Percentiles rank a stretch among this genome's conserved stretches.
phyloP scores from a whole-genome alignment of 2,329 filamentous ascomycete genomes.

The Camillea tinctor region DNA sequence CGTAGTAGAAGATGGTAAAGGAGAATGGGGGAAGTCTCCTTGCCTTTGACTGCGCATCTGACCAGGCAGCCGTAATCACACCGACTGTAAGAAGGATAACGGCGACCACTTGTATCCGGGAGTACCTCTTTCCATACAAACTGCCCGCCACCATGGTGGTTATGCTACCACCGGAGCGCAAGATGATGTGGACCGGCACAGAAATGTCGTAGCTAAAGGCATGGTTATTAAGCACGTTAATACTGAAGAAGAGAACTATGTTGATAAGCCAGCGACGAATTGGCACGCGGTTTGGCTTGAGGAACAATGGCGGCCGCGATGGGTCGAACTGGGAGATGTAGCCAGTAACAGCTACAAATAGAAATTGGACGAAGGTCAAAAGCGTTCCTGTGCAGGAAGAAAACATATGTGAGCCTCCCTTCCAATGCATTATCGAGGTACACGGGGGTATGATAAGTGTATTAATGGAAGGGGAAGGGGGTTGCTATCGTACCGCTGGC shows the following conservation, averaged over 20 bases:
- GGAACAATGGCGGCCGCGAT: constrained; percentile 65
- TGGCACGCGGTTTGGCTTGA: constrained; percentile 77
- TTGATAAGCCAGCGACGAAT: constrained; percentile 83
- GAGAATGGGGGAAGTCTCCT: constrained; percentile 13
- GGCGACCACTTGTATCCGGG: constrained; percentile 73
- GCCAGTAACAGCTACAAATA: constrained; percentile 77
- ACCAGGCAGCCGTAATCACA: constrained; percentile 84
- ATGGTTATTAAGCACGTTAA: constrained; percentile 97
- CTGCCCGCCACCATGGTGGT: constrained; percentile 93
- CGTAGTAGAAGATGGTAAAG: background rate
- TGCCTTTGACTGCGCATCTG: constrained; percentile 83
- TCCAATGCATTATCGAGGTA: constrained; percentile 1
- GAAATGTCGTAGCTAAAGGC: constrained; percentile 97
- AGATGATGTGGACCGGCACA: constrained; percentile 93
- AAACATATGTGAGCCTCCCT: constrained; percentile 16
- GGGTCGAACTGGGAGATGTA: constrained; percentile 73
- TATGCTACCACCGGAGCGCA: constrained; percentile 91
- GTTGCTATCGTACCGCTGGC: constrained; percentile 63
- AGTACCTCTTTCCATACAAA: constrained; percentile 81
- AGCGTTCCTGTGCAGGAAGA: constrained; percentile 61
- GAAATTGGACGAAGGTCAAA: constrained; percentile 85
- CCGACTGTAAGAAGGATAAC: constrained; percentile 82
- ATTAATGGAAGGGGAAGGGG: no score
- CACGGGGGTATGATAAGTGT: constrained; percentile 5
- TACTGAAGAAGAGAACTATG: constrained; percentile 84